Percentiles rank a stretch among this genome's conserved stretches.
These are phyloP conservation scores for Hemileia vastatrix DNA, from an alignment of 1,284 basidiomycete genomes.

Conservation along the genomic window DNA sequence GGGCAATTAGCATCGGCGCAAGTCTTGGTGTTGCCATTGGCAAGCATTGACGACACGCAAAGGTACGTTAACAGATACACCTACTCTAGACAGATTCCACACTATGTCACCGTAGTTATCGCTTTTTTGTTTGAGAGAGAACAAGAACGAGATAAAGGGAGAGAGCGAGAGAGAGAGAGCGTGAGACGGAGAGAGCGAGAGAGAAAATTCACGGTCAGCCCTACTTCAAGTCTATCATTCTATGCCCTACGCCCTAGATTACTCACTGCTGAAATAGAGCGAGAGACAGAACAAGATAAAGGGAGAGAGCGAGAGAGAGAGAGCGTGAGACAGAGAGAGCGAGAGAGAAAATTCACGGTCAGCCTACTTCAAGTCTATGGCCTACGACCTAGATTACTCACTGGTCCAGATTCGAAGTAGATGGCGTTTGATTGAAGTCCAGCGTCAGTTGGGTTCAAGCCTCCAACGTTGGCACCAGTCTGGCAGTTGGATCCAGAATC, in stretches of 20 bases:
- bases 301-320: no score
- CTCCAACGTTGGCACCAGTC: constrained; percentile 17
- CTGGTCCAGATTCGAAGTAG: constrained; percentile 18
- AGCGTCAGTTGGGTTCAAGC: constrained; percentile 14
- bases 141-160: no score
- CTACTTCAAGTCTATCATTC: no score
- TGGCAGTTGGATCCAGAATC: constrained; percentile 25
- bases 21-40: constrained; percentile 11
- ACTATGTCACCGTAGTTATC: no score
- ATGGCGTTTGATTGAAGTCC: constrained; percentile 22
- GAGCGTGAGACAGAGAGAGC: no score
- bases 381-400: neutral
- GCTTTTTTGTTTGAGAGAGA: no score
- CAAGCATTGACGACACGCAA: neutral
- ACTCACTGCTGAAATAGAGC: no score
- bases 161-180: no score
- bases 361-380: neutral
- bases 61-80: constrained; percentile 21
- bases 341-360: neutral
- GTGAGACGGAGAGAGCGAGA: no score
- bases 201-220: no score
- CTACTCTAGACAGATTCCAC: constrained; percentile 25
- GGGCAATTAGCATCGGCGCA: neutral
- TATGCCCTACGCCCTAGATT: no score
- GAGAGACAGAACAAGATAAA: no score